These are phyloP conservation scores for Metschnikowia sp. DNA, from an alignment of 805 yeast genomes.

Conservation along the genomic window DNA sequence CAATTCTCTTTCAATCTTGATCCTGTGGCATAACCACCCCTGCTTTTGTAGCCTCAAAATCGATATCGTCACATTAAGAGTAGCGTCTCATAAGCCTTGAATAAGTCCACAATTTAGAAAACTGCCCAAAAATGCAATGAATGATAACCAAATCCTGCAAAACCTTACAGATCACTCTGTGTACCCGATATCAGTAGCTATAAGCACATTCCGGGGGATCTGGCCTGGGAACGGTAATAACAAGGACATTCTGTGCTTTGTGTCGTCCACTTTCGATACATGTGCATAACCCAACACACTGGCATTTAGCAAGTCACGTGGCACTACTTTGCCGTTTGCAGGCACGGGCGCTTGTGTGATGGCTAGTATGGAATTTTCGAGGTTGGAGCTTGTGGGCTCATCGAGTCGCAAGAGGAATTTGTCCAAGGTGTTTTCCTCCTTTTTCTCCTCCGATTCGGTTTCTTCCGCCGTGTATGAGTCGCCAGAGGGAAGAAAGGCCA, in stretches of 20 bases:
- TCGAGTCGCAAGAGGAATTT: constrained; percentile 32
- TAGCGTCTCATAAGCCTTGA: too few relatives aligned
- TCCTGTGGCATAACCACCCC: too few relatives aligned
- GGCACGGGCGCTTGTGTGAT: constrained; percentile 38
- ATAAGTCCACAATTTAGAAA: too few relatives aligned
- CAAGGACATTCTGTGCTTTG: constrained; percentile 62
- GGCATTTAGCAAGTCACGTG: constrained; percentile 48
- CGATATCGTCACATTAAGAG: too few relatives aligned
- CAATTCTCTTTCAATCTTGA: too few relatives aligned
- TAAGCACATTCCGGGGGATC: constrained; percentile 68
- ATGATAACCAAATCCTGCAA: not conserved
- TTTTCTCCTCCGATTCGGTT: constrained; percentile 11
- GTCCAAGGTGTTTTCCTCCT: constrained; percentile 29
- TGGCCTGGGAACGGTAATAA: constrained; percentile 86
- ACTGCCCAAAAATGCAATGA: too few relatives aligned
- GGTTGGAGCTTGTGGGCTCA: constrained; percentile 48
- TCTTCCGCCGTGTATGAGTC: constrained; percentile 38
- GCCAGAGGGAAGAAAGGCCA: constrained; percentile 42
- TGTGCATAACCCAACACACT: constrained; percentile 79
- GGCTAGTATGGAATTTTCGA: constrained; percentile 79
- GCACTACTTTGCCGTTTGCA: constrained; percentile 38
- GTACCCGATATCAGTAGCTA: constrained; percentile 78
- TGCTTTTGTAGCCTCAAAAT: too few relatives aligned
- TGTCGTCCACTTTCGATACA: constrained; percentile 69
- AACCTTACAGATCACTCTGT: constrained; percentile 51